A percentile compares a stretch with the other conserved stretches of the same genome.
Conservation (phyloP, 805 yeast genomes). For the Cyberlindnera japonica region DNA sequence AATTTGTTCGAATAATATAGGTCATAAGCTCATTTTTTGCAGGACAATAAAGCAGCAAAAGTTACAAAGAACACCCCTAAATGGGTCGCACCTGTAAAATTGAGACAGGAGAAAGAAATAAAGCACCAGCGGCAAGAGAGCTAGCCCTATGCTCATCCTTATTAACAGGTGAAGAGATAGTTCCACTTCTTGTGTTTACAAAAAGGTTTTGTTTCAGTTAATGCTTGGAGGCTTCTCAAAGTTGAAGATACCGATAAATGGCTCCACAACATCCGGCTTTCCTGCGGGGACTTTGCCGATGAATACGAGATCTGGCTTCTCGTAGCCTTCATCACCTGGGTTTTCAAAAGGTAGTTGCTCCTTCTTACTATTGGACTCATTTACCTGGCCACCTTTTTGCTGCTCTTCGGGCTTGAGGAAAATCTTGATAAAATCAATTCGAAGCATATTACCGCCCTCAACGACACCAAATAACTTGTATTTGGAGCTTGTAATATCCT, state of each 20-base stretch:
- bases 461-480: conserved; percentile 47
- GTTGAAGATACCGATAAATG: conserved; percentile 52
- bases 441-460: conserved; percentile 41
- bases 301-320: conserved; percentile 45
- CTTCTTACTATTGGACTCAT: conserved; percentile 10
- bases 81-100: too few relatives aligned
- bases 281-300: conserved; percentile 52
- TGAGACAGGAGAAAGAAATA: too few relatives aligned
- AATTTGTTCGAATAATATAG: too few relatives aligned
- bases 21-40: too few relatives aligned
- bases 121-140: too few relatives aligned
- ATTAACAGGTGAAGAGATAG: too few relatives aligned
- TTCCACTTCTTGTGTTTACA: too few relatives aligned
- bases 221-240: conserved; percentile 34
- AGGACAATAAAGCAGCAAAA: too few relatives aligned
- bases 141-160: too few relatives aligned
- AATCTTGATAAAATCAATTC: conserved; percentile 51
- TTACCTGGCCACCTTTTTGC: conserved; percentile 4
- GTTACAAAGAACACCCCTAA: too few relatives aligned
- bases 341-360: conserved; percentile 24
- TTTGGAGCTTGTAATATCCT: conserved; percentile 43
- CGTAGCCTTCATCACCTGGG: conserved; percentile 37
- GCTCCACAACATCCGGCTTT: conserved; percentile 47
- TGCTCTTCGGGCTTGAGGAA: conserved; percentile 25
- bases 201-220: not conserved